Evolutionary conservation across 768 basidiomycete species (phyloP).

Genomic region (Podaxis mareebaensis): DNA sequence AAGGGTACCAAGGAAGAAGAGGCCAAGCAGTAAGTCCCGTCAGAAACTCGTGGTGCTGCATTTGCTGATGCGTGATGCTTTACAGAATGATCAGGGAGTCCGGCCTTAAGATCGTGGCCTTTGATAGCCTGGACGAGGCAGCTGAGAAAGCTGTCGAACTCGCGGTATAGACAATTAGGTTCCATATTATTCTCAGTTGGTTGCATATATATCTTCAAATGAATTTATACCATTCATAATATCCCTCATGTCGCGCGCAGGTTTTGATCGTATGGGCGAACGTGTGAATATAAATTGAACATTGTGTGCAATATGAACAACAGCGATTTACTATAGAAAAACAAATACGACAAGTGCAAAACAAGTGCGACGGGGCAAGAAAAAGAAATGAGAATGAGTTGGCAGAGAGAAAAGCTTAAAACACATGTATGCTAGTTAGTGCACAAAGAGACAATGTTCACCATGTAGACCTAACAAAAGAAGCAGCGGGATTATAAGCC

Average conservation of each 20-base stretch:
- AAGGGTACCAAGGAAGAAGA: constrained; percentile 97
- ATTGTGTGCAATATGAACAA: constrained; percentile 31
- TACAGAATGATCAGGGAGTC: constrained; percentile 89
- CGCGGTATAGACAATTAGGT: constrained; percentile 43
- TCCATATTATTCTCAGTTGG: constrained; percentile 7
- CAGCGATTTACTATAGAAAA: constrained; percentile 38
- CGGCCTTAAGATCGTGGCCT: constrained; percentile 90
- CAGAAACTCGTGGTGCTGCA: neutral
- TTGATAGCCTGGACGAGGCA: constrained; percentile 92
- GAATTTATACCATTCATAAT: constrained; percentile 19
- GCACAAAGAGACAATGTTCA: constrained; percentile 31
- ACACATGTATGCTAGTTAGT: constrained; percentile 24
- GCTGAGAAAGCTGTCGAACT: constrained; percentile 78
- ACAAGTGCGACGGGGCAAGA: constrained; percentile 21
- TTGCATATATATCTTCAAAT: constrained; percentile 2
- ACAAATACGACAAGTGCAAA: constrained; percentile 32
- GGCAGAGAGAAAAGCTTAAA: constrained; percentile 37
- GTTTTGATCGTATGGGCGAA: constrained; percentile 5
- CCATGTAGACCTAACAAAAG: constrained; percentile 52
- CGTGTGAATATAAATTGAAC: constrained; percentile 19
- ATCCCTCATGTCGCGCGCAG: neutral
- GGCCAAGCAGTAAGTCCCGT: constrained; percentile 79
- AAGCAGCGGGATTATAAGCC: constrained; percentile 21
- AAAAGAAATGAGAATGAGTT: constrained; percentile 34
- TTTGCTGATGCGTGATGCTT: constrained; percentile 10